A percentile compares a stretch with the other conserved stretches of the same genome.
Conservation (phyloP, 2,329 filamentous ascomycete species). For the Colletotrichum sp. region DNA sequence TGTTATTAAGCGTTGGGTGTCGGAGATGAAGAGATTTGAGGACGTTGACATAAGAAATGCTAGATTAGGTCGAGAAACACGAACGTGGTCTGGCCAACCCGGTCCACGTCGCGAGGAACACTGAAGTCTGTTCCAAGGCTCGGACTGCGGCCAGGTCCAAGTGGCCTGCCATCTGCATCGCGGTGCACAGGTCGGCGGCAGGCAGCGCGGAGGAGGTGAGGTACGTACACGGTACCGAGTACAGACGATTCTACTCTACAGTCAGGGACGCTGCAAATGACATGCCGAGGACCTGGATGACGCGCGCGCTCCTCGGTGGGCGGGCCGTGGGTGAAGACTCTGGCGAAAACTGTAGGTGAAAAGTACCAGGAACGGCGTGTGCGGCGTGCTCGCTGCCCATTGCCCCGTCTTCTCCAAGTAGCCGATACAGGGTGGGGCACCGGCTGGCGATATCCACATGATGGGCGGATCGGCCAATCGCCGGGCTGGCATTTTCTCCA, state of each 20-base stretch:
- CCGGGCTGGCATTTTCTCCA: conserved; percentile 14
- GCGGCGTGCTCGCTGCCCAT: not conserved
- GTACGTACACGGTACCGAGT: not conserved
- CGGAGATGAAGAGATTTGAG: not conserved
- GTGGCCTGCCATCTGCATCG: not conserved
- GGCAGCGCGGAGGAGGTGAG: not conserved
- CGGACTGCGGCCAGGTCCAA: conserved; percentile 2
- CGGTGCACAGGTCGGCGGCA: not conserved
- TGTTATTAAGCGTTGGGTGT: not conserved
- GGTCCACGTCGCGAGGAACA: not conserved
- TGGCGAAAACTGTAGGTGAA: not conserved
- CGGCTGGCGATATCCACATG: not conserved
- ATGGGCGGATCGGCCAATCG: not conserved
- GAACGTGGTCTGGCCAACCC: not conserved
- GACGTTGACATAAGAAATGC: conserved; percentile 7
- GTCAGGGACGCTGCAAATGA: not conserved
- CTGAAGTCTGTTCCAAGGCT: not conserved
- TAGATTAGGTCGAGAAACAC: not conserved
- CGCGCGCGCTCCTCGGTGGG: not conserved
- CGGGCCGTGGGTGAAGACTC: not conserved
- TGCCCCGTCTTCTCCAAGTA: not conserved
- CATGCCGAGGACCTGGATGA: not conserved
- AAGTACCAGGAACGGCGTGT: not conserved
- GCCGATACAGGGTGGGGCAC: not conserved
- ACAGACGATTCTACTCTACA: not conserved